Conservation (phyloP, 345 rosid genomes). For the Sisymbrium altissimum region DNA sequence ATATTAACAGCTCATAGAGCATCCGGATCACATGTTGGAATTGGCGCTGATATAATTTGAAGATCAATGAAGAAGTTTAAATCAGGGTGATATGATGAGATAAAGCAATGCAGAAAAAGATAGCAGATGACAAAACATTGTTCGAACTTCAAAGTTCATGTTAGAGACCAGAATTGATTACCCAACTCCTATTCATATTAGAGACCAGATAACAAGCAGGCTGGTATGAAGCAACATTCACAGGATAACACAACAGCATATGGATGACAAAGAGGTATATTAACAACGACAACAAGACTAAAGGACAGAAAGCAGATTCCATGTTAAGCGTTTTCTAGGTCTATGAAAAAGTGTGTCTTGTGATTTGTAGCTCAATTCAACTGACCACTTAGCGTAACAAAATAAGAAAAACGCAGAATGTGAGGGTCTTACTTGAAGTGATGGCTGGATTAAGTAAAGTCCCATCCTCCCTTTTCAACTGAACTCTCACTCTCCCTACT, state of each 20-base stretch:
- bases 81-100: not conserved
- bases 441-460: slow-evolving; percentile 70
- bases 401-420: not conserved
- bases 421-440: slow-evolving; percentile 59
- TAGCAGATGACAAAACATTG: not conserved
- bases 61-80: not conserved
- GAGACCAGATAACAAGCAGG: not conserved
- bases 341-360: not conserved
- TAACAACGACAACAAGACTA: not conserved
- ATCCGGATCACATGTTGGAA: not conserved
- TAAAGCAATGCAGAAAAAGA: not conserved
- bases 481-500: slow-evolving; percentile 83
- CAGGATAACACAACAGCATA: not conserved
- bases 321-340: not conserved
- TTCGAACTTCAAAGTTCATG: not conserved
- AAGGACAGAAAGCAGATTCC: not conserved
- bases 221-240: not conserved
- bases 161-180: not conserved
- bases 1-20: not conserved
- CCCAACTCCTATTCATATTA: not conserved
- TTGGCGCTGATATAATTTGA: not conserved
- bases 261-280: not conserved
- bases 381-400: not conserved
- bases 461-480: slow-evolving; percentile 82
- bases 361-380: not conserved